Conservation (phyloP, 169 alveolate genomes). For the Eimeria tenella region DNA sequence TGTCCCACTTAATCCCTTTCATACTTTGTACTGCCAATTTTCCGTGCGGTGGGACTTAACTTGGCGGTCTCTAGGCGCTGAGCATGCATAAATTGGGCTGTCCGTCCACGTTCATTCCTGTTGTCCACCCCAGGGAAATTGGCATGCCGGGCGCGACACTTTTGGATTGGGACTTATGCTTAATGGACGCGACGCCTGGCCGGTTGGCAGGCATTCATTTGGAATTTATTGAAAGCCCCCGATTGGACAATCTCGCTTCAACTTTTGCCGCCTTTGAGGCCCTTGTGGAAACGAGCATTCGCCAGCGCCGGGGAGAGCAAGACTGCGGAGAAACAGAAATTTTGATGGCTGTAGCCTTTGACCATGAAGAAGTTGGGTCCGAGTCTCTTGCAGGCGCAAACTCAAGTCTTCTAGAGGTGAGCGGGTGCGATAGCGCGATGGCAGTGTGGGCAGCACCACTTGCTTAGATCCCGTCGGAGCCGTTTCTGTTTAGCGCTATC, state of each 20-base stretch:
- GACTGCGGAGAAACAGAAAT: constrained; percentile 65
- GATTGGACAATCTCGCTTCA: constrained; percentile 95
- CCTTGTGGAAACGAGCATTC: constrained; percentile 73
- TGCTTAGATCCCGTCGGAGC: too few relatives aligned
- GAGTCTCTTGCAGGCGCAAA: constrained; percentile 94
- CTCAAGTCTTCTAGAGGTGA: constrained; percentile 71
- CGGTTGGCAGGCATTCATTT: constrained; percentile 92
- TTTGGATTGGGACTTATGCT: constrained; percentile 89
- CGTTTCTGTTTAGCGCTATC: too few relatives aligned
- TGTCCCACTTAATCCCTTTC: background rate
- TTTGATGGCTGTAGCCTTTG: constrained; percentile 89
- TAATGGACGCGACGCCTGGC: constrained; percentile 94
- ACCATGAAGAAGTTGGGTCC: constrained; percentile 97
- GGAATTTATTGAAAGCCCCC: constrained; percentile 95
- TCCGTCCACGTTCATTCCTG: too few relatives aligned
- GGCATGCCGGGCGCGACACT: constrained; percentile 64
- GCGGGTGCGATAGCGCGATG: background rate
- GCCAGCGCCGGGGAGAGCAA: background rate
- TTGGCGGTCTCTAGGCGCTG: too few relatives aligned
- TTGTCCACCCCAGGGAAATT: background rate
- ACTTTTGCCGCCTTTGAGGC: constrained; percentile 93
- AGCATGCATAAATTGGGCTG: too few relatives aligned
- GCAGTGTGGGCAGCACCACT: too few relatives aligned
- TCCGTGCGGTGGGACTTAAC: too few relatives aligned
- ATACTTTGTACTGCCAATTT: too few relatives aligned